Evolutionary conservation across 257 asterid genomes (phyloP).

Genomic region (Nicotiana undulata): DNA sequence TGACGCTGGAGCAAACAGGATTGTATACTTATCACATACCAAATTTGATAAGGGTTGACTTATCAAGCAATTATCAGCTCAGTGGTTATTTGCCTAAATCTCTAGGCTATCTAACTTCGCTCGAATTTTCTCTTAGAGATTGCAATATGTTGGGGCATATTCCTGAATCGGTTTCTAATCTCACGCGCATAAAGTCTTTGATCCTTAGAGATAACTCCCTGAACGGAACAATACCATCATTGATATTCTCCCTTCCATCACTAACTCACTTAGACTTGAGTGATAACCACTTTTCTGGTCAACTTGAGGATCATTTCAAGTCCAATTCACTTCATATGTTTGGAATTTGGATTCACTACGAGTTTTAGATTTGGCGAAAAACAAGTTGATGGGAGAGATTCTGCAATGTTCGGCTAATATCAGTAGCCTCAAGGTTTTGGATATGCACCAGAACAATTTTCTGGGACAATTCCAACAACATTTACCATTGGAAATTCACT

Average conservation of each 20-base stretch:
- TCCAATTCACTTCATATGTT: not conserved
- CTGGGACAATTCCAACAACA: not conserved
- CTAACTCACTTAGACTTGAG: not conserved
- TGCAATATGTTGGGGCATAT: slow-evolving; percentile 13
- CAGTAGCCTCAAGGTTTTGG: not conserved
- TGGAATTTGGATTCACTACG: not conserved
- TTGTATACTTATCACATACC: slow-evolving; percentile 6
- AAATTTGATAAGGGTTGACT: slow-evolving; percentile 1
- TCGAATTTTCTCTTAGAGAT: not conserved
- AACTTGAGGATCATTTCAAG: slow-evolving; percentile 6
- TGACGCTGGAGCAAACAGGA: not conserved
- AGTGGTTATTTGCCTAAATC: slow-evolving; percentile 15
- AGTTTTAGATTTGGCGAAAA: not conserved
- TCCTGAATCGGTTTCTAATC: slow-evolving; percentile 20
- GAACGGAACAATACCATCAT: slow-evolving; percentile 13
- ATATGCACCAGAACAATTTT: not conserved
- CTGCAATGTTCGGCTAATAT: not conserved
- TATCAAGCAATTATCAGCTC: slow-evolving; percentile 2
- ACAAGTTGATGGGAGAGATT: not conserved
- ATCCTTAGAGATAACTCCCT: slow-evolving; percentile 4
- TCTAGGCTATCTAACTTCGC: slow-evolving; percentile 6
- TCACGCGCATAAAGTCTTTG: slow-evolving; percentile 5
- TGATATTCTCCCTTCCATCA: slow-evolving; percentile 18
- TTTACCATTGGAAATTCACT: no score
- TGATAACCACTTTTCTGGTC: slow-evolving; percentile 12